These are phyloP conservation scores for Gossypium schwendimanii DNA, from an alignment of 441 rosid genomes.

Conservation along the genomic window DNA sequence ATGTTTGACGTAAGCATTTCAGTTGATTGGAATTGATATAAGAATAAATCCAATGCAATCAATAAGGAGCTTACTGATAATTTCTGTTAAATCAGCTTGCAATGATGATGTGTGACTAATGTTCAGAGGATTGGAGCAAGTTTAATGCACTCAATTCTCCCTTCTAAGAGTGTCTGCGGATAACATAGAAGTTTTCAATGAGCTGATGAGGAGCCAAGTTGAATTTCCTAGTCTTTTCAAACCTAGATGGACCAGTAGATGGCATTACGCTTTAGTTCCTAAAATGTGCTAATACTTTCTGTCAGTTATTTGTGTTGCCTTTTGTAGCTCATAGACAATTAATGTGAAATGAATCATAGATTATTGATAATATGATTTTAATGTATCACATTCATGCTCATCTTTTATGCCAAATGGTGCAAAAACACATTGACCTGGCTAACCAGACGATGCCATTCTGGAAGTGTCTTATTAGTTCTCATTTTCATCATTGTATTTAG, in stretches of 20 bases:
- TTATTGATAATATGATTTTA: neutral
- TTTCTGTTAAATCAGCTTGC: conserved; percentile 47
- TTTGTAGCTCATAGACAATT: neutral
- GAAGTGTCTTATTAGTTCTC: neutral
- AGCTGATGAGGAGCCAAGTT: conserved; percentile 28
- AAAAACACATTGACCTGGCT: neutral
- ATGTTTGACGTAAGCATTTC: neutral
- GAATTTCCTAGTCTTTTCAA: conserved; percentile 17
- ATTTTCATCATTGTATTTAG: neutral
- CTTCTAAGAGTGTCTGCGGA: conserved; percentile 11
- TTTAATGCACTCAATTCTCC: conserved; percentile 25
- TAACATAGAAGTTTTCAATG: conserved; percentile 27
- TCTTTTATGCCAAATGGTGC: conserved; percentile 12
- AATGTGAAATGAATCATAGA: conserved; percentile 10
- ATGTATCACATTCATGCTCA: conserved; percentile 10
- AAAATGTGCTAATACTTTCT: neutral
- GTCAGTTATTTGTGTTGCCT: neutral
- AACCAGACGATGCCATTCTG: neutral
- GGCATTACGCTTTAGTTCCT: neutral
- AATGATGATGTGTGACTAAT: conserved; percentile 57
- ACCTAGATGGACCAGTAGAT: conserved; percentile 20
- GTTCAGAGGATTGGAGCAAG: conserved; percentile 33
- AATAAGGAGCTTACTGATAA: conserved; percentile 27
- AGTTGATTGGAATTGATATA: neutral
- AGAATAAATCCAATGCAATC: conserved; percentile 12